Conservation (phyloP, 495 filamentous ascomycete species). For the Cercophora sp. region DNA sequence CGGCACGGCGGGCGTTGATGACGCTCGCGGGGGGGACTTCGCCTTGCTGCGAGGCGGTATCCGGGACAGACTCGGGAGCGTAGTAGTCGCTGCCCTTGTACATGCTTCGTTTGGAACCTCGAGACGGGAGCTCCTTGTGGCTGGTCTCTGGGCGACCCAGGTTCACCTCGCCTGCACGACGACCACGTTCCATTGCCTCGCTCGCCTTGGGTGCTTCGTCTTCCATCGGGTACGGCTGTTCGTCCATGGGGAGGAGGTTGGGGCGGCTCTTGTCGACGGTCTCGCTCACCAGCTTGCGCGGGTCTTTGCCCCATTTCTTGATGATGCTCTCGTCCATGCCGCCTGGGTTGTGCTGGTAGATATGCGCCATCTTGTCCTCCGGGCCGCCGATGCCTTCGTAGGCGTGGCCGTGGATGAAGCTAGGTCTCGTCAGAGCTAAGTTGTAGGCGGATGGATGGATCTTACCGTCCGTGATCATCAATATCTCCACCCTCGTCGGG, state of each 20-base stretch:
- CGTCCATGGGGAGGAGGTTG: conserved; percentile 12
- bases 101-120: conserved; percentile 2
- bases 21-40: conserved; percentile 10
- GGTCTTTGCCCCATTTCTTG: conserved; percentile 13
- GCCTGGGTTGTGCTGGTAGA: conserved; percentile 27
- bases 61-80: conserved; percentile 13
- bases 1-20: too few relatives aligned
- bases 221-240: not conserved
- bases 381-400: conserved; percentile 34
- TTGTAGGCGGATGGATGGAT: too few relatives aligned
- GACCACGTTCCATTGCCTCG: conserved; percentile 14
- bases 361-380: conserved; percentile 28
- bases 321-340: conserved; percentile 19
- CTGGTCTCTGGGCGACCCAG: conserved; percentile 1
- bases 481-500: conserved; percentile 36
- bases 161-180: conserved; percentile 13
- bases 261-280: not conserved
- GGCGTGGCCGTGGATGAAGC: conserved; percentile 18
- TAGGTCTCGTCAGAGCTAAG: too few relatives aligned
- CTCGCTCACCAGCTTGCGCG: not conserved
- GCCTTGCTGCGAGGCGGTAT: conserved; percentile 4
- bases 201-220: not conserved
- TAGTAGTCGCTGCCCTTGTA: conserved; percentile 16
- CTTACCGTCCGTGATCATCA: conserved; percentile 35
- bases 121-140: conserved; percentile 1